Base-by-base conservation (phyloP, 257 asterid species). In the Perilla frutescens region DNA sequence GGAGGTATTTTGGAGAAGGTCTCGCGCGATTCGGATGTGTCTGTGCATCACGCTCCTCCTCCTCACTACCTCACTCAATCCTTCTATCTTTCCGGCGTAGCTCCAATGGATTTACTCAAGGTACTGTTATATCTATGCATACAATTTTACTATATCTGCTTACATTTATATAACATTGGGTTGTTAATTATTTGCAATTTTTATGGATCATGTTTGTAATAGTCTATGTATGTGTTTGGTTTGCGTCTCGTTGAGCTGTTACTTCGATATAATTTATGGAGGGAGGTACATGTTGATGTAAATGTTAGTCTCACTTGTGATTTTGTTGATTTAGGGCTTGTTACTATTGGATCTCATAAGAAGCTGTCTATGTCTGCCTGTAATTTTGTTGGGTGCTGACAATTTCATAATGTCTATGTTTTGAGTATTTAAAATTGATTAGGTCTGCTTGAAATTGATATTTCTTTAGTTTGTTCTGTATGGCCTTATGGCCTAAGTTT, bases 21-120 rank as follows among this genome's bases (percentile, higher is more conserved):
- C 70, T 60, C 81, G 45, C 76, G 76, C 71, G 76, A 75, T 59
- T 63, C 66, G 56, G 75, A 58, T 70, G 51, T 62, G 71, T 72
- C 69, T 74, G 55, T 73, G 70, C 71, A 3, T 84, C 55, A 53
- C 81, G 76, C 82, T 86, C 68, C 78, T 83, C 53, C 68, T 80
- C 48, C 72, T 91, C 63, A 58, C 76, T 77, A 65, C 76, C 79
- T 71, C 58, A 85, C 81, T 57, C 87, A 82, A 59, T 83, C 87
- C 53, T 89, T 91, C 74, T 91, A 89, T 79, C 91, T 91, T 58
- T 96, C 97, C 55, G 97, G 97, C 12, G 97, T 89, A 13, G 97
- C 97, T 77, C 96, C 97, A n/a, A 85, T 89, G 66, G 96, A 91
- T 86, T 91, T 91, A 81, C 8, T 57, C 64, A 87, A 84, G 86